Conservation (phyloP, 306 rosid species). For the Rosa persica region DNA sequence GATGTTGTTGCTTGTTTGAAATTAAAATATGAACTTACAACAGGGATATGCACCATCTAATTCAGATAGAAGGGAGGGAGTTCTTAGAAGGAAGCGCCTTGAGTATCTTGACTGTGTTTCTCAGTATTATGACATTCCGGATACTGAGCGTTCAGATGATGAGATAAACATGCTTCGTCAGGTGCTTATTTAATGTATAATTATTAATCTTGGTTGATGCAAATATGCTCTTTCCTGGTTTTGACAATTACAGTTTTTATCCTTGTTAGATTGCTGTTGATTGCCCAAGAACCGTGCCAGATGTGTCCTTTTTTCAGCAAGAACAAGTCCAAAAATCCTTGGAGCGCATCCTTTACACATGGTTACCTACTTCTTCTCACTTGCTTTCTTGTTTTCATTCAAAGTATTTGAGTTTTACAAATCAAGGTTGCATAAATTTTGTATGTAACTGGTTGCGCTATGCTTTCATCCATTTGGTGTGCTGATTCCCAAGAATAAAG, state of each 20-base stretch:
- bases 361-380: slow-evolving; percentile 34
- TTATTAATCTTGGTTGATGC: slow-evolving; percentile 21
- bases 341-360: slow-evolving; percentile 91
- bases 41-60: slow-evolving; percentile 99
- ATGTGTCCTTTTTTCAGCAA: slow-evolving; percentile 84
- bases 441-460: neutral
- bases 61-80: slow-evolving; percentile 98
- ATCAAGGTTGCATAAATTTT: neutral
- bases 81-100: slow-evolving; percentile 86
- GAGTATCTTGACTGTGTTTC: slow-evolving; percentile 92
- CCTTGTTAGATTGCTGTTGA: slow-evolving; percentile 75
- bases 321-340: slow-evolving; percentile 85
- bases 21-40: slow-evolving; percentile 76
- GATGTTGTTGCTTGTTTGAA: slow-evolving; percentile 42
- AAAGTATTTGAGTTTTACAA: neutral
- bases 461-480: neutral
- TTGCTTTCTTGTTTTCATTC: neutral
- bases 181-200: slow-evolving; percentile 42
- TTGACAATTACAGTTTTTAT: slow-evolving; percentile 22
- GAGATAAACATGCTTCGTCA: slow-evolving; percentile 98
- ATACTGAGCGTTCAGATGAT: slow-evolving; percentile 88
- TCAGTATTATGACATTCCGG: slow-evolving; percentile 85
- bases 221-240: slow-evolving; percentile 8
- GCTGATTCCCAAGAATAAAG: neutral
- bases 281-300: slow-evolving; percentile 97